Conservation (phyloP, 2,329 filamentous ascomycete species). For the Colletotrichum sp. region DNA sequence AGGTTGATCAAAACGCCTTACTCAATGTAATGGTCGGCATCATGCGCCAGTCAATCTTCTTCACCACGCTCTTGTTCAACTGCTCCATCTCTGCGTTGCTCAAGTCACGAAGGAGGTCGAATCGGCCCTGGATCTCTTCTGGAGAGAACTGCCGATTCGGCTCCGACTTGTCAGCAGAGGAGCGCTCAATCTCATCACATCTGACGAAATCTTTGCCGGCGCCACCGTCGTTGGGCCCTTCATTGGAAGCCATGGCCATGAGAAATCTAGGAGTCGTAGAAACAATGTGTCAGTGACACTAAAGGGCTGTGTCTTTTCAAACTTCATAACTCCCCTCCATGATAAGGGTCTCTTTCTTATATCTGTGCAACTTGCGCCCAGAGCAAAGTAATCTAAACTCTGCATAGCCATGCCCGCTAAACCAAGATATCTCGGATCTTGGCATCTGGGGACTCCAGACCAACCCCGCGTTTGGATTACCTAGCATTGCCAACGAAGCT, state of each 20-base stretch:
- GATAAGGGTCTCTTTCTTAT: background rate
- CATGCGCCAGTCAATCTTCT: constrained; percentile 33
- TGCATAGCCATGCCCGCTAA: background rate
- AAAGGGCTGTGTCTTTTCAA: background rate
- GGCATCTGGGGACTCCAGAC: constrained; percentile 16
- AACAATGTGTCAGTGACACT: too few species aligned
- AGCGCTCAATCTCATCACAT: constrained; percentile 5
- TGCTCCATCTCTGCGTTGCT: constrained; percentile 24
- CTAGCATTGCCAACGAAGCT: background rate
- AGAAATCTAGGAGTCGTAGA: background rate
- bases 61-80: constrained; percentile 30
- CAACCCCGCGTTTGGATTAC: constrained; percentile 1
- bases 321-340: background rate
- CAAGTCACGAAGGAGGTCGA: constrained; percentile 25
- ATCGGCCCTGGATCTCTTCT: constrained; percentile 26
- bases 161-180: background rate
- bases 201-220: background rate
- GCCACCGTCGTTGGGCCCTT: background rate
- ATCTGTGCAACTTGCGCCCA: background rate
- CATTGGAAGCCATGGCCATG: background rate
- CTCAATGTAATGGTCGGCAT: constrained; percentile 30
- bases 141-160: background rate
- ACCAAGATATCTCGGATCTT: background rate
- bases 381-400: background rate
- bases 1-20: background rate